These are phyloP conservation scores for Populus euphratica DNA, from an alignment of 345 rosid species.

Conservation along the genomic window DNA sequence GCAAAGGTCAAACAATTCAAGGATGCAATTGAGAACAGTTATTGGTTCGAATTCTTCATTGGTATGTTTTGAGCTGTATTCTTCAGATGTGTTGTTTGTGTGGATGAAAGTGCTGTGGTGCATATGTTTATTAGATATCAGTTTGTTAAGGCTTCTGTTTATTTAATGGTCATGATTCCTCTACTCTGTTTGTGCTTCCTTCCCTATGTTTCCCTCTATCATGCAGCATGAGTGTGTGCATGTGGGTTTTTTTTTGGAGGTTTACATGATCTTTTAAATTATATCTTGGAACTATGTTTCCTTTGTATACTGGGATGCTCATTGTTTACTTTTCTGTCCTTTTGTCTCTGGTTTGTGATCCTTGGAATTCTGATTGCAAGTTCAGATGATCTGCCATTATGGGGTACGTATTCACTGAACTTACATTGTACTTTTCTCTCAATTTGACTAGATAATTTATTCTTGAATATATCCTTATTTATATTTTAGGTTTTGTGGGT, in stretches of 20 bases:
- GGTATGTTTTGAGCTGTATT: conserved; percentile 53
- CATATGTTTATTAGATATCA: not conserved
- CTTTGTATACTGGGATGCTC: conserved; percentile 9
- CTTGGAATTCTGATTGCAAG: conserved; percentile 32
- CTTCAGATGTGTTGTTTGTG: not conserved
- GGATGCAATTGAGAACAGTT: conserved; percentile 84
- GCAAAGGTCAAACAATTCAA: conserved; percentile 69
- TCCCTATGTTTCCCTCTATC: not conserved
- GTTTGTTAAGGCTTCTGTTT: not conserved
- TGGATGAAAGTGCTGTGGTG: not conserved
- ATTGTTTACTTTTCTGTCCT: conserved; percentile 20
- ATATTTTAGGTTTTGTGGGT: conserved; percentile 71
- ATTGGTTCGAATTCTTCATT: conserved; percentile 92
- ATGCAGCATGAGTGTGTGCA: not conserved
- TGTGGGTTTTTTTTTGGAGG: not conserved
- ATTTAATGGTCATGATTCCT: not conserved
- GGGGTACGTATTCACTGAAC: conserved; percentile 55
- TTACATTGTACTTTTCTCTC: not conserved
- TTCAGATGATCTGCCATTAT: conserved; percentile 88
- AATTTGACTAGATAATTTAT: conserved; percentile 1
- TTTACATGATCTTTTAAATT: not conserved
- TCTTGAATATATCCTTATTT: conserved; percentile 9
- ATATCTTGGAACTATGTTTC: not conserved
- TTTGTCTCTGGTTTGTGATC: conserved; percentile 24
- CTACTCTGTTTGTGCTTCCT: not conserved